Evolutionary conservation across 2,329 filamentous ascomycete genomes (phyloP), one percentile per base, ranked within the genome.

Genomic region (Ilyonectria mors-panacis): DNA sequence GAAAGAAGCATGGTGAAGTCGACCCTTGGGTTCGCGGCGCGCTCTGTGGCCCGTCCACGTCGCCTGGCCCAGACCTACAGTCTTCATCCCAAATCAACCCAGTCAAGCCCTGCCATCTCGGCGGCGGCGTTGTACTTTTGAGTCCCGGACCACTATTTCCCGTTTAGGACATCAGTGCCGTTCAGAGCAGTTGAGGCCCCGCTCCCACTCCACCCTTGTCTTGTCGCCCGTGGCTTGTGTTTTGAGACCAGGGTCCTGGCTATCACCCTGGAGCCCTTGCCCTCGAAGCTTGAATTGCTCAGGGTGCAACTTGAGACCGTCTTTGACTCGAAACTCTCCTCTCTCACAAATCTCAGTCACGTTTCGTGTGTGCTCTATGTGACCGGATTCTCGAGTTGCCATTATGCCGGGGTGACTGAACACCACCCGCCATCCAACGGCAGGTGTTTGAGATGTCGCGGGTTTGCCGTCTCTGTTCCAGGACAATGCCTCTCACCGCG

Each of bases 331-430:
- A 70, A 69, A 67, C 64, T 33, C 51, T 63, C 51, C 45, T 59
- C 51, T 48, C 57, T 54, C 63, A 59, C 60, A 45, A 33, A 45
- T 54, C 56, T 59, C 50, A 28, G 56, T 51, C 59, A 53, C 47
- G 57, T 48, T 63, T 60, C 66, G 53, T 67, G 59, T 17, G 70
- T 66, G 66, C 65, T 70, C 69, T 80, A 80, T 82, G 81, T 80
- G 82, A 85, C 83, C 82, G 83, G 83, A 83, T 81, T 80, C 79
- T 78, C 78, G 74, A 82, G 80, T 74, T 82, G 78, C 81, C 84
- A 79, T 72, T 84, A 71, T 73, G 70, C 70, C 71, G 70, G 62
- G 45, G 56, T 47, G 26, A 26, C 30, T 37, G 21, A 50, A 45
- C 50, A 50, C 60, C 44, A 45, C 26, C 50, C 44, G 42, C 42